Evolutionary conservation across 345 rosid genomes (phyloP).

Genomic region (Gossypium arboreum): DNA sequence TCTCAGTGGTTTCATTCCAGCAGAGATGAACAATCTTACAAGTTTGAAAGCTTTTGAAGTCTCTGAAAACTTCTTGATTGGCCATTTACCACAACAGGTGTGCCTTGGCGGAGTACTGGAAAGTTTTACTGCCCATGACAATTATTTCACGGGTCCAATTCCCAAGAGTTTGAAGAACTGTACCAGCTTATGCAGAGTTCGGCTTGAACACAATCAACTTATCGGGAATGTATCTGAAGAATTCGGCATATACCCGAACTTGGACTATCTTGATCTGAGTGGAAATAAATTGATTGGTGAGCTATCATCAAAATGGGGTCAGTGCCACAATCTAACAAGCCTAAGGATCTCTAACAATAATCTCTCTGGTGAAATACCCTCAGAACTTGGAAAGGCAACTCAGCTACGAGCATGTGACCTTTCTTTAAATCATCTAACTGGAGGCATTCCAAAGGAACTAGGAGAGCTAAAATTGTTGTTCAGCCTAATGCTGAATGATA

Average conservation of each 20-base stretch:
- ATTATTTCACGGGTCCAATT: neutral
- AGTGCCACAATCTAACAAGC: neutral
- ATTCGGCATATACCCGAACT: neutral
- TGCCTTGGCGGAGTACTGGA: neutral
- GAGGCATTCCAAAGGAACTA: neutral
- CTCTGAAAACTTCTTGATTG: neutral
- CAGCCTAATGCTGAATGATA: neutral
- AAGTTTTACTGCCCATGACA: neutral
- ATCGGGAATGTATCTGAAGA: neutral
- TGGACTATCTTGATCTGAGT: neutral
- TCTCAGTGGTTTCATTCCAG: neutral
- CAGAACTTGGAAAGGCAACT: neutral
- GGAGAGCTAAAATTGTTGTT: neutral
- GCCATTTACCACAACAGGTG: neutral
- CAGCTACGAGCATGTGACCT: neutral
- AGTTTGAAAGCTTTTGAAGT: neutral
- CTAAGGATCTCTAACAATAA: neutral
- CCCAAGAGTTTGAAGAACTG: neutral
- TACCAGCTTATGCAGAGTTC: neutral
- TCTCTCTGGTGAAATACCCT: neutral
- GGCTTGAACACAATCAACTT: neutral
- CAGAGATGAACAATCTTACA: conserved; percentile 1
- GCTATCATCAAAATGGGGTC: neutral
- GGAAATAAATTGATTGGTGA: neutral
- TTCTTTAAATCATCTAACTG: neutral